A percentile compares a stretch with the other conserved stretches of the same genome.
phyloP scores from a whole-genome alignment of 257 asterid species.

The Scutellaria baicalensis region DNA sequence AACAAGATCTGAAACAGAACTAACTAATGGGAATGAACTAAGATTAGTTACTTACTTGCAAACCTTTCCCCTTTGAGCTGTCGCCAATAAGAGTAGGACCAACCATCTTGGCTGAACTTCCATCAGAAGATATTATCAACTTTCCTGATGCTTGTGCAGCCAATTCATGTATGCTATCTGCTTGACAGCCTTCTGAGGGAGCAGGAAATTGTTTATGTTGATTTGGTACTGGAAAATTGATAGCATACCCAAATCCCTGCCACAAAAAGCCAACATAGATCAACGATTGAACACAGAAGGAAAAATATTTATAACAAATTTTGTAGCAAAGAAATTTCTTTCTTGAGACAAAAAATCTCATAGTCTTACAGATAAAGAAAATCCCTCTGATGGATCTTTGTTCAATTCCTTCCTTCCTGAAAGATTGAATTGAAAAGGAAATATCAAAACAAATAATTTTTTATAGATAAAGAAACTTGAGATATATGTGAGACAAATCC shows the following conservation, averaged over 20 bases:
- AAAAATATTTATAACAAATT: neutral
- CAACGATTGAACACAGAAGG: neutral
- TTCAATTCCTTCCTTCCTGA: constrained; percentile 13
- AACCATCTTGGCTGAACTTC: neutral
- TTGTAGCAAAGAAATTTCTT: neutral
- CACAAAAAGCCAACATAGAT: neutral
- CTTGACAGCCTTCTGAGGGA: neutral
- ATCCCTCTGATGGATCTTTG: neutral
- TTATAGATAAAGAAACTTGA: neutral
- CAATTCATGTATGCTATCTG: neutral
- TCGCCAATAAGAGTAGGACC: constrained; percentile 1
- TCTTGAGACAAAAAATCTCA: neutral
- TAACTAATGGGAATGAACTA: neutral
- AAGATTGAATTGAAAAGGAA: neutral
- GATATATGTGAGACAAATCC: neutral
- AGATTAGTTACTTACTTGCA: constrained; percentile 21
- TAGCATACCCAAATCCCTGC: neutral
- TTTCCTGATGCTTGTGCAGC: constrained; percentile 9
- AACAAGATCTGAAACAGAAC: neutral
- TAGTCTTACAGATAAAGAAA: constrained; percentile 20
- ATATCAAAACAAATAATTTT: neutral
- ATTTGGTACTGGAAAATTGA: neutral
- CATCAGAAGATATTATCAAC: neutral
- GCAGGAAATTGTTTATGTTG: constrained; percentile 7
- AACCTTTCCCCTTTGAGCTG: constrained; percentile 8